phyloP scores from a whole-genome alignment of 306 rosid species.

The Notholithocarpus densiflorus region DNA sequence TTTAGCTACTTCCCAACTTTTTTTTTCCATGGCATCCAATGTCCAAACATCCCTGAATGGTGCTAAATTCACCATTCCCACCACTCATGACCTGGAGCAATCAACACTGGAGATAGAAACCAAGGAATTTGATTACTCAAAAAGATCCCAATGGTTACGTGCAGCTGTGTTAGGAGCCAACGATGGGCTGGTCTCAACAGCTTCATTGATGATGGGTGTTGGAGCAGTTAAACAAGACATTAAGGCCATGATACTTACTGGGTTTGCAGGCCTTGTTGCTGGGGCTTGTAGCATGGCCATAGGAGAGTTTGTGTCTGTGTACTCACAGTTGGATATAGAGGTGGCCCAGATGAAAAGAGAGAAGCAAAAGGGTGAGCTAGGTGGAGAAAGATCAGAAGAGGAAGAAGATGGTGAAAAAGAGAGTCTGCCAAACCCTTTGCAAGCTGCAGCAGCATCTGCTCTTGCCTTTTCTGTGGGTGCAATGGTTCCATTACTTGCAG shows the following conservation, averaged over 20 bases:
- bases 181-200: conserved; percentile 89
- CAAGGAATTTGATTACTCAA: conserved; percentile 69
- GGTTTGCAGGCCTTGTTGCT: conserved; percentile 82
- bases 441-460: conserved; percentile 88
- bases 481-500: conserved; percentile 80
- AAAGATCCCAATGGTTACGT: conserved; percentile 90
- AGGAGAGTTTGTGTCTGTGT: conserved; percentile 91
- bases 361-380: conserved; percentile 14
- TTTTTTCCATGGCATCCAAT: conserved; percentile 37
- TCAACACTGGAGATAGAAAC: conserved; percentile 35
- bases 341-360: conserved; percentile 69
- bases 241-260: conserved; percentile 80
- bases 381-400: not conserved
- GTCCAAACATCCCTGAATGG: conserved; percentile 29
- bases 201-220: conserved; percentile 90
- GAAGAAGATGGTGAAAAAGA: conserved; percentile 33
- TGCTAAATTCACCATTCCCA: conserved; percentile 30
- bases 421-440: conserved; percentile 72
- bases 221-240: conserved; percentile 86
- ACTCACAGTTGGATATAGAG: conserved; percentile 82
- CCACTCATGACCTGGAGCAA: conserved; percentile 43
- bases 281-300: conserved; percentile 99
- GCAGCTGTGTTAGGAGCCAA: conserved; percentile 93
- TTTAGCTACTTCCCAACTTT: not conserved
- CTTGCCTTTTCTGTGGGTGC: conserved; percentile 83